Evolutionary conservation across 352 stramenopile species (phyloP).

Genomic region (Phytopythium litorale): DNA sequence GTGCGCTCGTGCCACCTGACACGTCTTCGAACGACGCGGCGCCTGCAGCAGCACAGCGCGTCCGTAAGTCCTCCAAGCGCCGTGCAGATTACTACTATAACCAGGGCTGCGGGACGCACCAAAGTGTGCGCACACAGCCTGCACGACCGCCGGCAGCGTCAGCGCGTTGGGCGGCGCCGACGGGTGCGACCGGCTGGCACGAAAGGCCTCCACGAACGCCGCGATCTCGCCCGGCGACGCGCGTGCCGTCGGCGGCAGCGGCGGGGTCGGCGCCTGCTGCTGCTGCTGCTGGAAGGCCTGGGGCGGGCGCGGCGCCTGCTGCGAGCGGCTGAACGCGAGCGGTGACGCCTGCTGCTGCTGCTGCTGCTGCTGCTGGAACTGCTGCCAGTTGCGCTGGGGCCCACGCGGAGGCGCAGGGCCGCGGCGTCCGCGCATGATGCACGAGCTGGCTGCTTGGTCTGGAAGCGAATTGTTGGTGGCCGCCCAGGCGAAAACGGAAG

Average conservation of each 20-base stretch:
- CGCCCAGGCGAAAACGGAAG: too few species aligned
- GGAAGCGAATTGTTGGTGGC: too few species aligned
- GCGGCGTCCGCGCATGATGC: not conserved
- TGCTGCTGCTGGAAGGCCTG: not conserved
- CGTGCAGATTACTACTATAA: not conserved
- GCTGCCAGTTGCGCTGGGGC: slow-evolving; percentile 19
- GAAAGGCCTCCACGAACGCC: slow-evolving; percentile 55
- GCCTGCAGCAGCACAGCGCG: slow-evolving; percentile 15
- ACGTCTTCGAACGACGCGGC: slow-evolving; percentile 53
- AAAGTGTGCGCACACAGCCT: slow-evolving; percentile 64
- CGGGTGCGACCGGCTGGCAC: slow-evolving; percentile 42
- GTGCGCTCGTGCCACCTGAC: slow-evolving; percentile 24
- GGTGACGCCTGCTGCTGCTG: not conserved
- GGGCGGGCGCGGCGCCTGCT: slow-evolving; percentile 2
- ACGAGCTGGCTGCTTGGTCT: too few species aligned
- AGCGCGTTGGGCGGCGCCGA: slow-evolving; percentile 53
- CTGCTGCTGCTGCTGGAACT: slow-evolving; percentile 30
- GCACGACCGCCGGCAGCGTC: slow-evolving; percentile 35
- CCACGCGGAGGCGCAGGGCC: slow-evolving; percentile 1
- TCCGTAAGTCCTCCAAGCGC: not conserved
- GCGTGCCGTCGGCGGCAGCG: slow-evolving; percentile 7
- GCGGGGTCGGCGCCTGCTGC: not conserved
- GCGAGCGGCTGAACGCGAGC: slow-evolving; percentile 4
- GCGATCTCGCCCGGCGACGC: slow-evolving; percentile 41
- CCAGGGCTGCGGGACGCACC: slow-evolving; percentile 18